These are phyloP conservation scores for Acanthochlamys bracteata DNA, from an alignment of 106 monocot genomes.

Conservation along the genomic window DNA sequence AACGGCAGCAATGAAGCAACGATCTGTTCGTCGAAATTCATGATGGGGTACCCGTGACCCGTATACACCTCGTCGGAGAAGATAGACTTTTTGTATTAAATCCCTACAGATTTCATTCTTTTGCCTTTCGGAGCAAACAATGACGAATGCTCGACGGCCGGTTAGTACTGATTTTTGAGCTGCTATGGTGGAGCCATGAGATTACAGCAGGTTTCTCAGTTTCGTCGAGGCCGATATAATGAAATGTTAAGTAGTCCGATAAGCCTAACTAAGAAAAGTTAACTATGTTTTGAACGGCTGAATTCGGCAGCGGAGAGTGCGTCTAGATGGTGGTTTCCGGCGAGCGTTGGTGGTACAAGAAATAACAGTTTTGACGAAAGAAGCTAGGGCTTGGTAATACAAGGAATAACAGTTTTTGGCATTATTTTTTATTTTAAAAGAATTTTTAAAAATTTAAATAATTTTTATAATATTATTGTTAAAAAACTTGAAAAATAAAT, in stretches of 20 bases:
- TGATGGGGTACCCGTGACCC: conserved; percentile 39
- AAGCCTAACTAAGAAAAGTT: conserved; percentile 24
- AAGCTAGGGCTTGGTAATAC: too few relatives aligned
- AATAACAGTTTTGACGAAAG: too few relatives aligned
- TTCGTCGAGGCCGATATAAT: conserved; percentile 71
- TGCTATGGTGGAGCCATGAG: conserved; percentile 13
- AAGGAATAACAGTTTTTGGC: too few relatives aligned
- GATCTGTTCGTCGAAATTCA: conserved; percentile 41
- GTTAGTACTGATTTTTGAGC: background rate
- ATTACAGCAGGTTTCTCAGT: conserved; percentile 48
- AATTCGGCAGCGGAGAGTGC: conserved; percentile 44
- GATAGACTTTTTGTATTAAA: conserved; percentile 18
- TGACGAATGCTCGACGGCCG: conserved; percentile 29
- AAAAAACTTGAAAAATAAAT: too few relatives aligned
- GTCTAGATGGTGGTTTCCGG: conserved; percentile 32
- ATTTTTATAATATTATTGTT: too few relatives aligned
- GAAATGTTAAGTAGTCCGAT: conserved; percentile 27
- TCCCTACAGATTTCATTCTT: conserved; percentile 45
- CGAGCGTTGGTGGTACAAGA: too few relatives aligned
- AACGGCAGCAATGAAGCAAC: conserved; percentile 28
- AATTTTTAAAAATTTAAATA: too few relatives aligned
- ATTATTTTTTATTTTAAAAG: too few relatives aligned
- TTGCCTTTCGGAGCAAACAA: conserved; percentile 24
- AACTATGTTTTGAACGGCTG: conserved; percentile 16
- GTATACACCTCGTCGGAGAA: conserved; percentile 17